These are phyloP conservation scores for Platanus orientalis DNA, from an alignment of 164 flowering plant species.

Conservation along the genomic window DNA sequence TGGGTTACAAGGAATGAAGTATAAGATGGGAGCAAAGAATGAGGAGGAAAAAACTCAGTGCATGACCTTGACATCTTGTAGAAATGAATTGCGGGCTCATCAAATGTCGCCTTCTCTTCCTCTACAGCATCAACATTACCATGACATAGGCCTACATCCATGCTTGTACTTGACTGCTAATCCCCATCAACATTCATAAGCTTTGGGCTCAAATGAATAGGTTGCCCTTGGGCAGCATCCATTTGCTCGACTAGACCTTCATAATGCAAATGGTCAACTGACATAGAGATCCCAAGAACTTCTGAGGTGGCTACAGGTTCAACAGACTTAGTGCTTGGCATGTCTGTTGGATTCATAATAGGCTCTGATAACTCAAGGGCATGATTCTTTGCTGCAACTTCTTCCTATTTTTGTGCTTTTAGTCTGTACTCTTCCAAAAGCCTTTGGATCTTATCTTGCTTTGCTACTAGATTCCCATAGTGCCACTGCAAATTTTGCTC, in stretches of 20 bases:
- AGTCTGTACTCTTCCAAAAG: conserved; percentile 37
- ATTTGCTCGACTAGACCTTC: conserved; percentile 9
- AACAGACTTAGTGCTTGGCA: conserved; percentile 8
- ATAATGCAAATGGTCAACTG: conserved; percentile 9
- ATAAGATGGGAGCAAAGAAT: too few species aligned
- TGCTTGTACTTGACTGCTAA: not conserved
- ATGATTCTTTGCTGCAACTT: conserved; percentile 41
- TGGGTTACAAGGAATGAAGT: too few species aligned
- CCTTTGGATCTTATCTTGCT: conserved; percentile 49
- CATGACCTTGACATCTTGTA: too few species aligned
- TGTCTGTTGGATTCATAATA: conserved; percentile 12
- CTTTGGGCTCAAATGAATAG: conserved; percentile 7
- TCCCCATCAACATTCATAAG: conserved; percentile 16
- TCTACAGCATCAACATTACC: not conserved
- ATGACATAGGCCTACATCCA: conserved; percentile 3
- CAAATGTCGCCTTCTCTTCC: conserved; percentile 5
- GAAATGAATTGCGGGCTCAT: too few species aligned
- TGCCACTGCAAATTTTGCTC: conserved; percentile 63
- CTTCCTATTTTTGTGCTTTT: conserved; percentile 46
- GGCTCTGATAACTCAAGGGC: conserved; percentile 24
- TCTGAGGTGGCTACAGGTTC: conserved; percentile 4
- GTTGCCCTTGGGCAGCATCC: conserved; percentile 8
- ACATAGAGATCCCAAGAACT: conserved; percentile 2
- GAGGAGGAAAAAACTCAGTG: too few species aligned
- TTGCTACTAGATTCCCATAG: conserved; percentile 56